phyloP scores from a whole-genome alignment of 1,139 yeast species.

The Scheffersomyces illinoinensis region DNA sequence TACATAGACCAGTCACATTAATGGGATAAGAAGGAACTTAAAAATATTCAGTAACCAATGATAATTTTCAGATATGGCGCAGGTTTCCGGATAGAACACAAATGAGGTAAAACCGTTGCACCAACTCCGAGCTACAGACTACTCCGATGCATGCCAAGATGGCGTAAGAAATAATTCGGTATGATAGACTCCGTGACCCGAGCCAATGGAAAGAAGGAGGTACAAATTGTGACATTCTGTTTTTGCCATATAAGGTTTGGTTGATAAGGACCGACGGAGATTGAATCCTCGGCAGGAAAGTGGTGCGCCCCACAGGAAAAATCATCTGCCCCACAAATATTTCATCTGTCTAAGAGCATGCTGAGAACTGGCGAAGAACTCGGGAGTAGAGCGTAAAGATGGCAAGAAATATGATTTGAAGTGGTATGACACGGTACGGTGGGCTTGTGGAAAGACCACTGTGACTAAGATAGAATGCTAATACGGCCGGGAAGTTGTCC shows the following conservation, averaged over 20 bases:
- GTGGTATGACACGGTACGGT: background rate
- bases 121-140: background rate
- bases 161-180: background rate
- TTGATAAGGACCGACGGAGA: background rate
- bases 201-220: background rate
- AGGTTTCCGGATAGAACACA: background rate
- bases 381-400: background rate
- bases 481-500: background rate
- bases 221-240: background rate
- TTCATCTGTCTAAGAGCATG: background rate
- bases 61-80: background rate
- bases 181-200: background rate
- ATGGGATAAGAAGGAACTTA: background rate
- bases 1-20: background rate
- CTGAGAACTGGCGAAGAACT: background rate
- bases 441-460: background rate
- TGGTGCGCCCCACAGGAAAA: background rate
- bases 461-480: background rate
- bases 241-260: background rate
- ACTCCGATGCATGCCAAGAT: background rate
- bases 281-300: background rate
- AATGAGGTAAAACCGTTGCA: background rate
- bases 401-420: background rate
- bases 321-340: slow-evolving; percentile 1
- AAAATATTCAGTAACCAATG: background rate